Conservation (phyloP, 2,329 filamentous ascomycete genomes). For the Emergomyces orientalis region DNA sequence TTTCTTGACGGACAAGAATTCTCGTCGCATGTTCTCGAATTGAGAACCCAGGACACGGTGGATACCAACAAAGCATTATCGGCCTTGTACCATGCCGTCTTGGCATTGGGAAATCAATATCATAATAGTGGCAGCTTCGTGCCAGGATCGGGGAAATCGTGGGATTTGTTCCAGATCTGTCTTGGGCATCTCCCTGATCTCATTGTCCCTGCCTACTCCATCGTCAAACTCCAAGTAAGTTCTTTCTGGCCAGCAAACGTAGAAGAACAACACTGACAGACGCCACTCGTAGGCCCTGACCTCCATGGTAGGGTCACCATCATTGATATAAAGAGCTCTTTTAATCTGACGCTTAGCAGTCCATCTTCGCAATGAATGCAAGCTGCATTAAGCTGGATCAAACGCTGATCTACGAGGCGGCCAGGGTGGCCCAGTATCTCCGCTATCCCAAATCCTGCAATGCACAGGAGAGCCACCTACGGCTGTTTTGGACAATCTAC, state of each 20-base stretch:
- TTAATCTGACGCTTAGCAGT: constrained; percentile 16
- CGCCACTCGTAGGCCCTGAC: background rate
- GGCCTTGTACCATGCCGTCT: background rate
- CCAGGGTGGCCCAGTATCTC: constrained; percentile 27
- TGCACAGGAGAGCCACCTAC: constrained; percentile 4
- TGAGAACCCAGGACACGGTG: background rate
- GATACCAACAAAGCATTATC: background rate
- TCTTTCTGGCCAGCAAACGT: background rate
- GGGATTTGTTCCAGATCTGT: constrained; percentile 30
- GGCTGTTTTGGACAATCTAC: background rate
- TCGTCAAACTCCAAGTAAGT: background rate
- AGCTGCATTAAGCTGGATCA: constrained; percentile 30
- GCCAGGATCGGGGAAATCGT: background rate
- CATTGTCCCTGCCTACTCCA: background rate
- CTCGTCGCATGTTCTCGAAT: constrained; percentile 22
- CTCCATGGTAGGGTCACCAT: background rate
- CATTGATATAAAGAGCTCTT: background rate
- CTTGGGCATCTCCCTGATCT: background rate
- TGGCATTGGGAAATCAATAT: background rate
- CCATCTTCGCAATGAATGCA: constrained; percentile 30
- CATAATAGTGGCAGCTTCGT: background rate
- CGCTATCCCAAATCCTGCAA: constrained; percentile 23
- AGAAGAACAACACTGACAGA: background rate
- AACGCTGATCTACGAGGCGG: constrained; percentile 26
- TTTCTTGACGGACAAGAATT: constrained; percentile 34